A percentile compares a stretch with the other conserved stretches of the same genome.
phyloP scores from a whole-genome alignment of 805 yeast species.

The Lipomyces japonicus region DNA sequence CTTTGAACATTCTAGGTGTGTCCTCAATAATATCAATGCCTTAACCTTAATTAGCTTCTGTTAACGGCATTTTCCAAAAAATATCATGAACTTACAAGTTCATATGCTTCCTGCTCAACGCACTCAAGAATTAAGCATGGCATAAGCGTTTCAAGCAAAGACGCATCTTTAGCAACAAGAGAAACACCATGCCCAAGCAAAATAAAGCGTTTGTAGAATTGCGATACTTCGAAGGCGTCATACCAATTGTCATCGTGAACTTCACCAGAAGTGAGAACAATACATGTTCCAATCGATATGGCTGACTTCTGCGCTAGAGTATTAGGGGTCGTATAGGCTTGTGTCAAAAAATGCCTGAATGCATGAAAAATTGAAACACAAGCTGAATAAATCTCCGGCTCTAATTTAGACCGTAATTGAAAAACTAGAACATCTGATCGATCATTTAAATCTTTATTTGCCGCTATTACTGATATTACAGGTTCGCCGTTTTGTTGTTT shows the following conservation, averaged over 20 bases:
- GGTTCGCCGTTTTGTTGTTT: background rate
- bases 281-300: slow-evolving; percentile 19
- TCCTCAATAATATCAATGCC: slow-evolving; percentile 12
- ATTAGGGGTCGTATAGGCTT: slow-evolving; percentile 6
- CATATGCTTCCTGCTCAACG: slow-evolving; percentile 14
- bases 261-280: slow-evolving; percentile 16
- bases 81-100: slow-evolving; percentile 4
- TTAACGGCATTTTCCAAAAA: background rate
- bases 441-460: background rate
- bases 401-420: slow-evolving; percentile 3
- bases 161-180: slow-evolving; percentile 15
- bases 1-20: slow-evolving; percentile 7
- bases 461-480: background rate
- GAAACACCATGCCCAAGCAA: slow-evolving; percentile 25
- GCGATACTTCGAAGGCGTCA: slow-evolving; percentile 12
- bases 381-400: slow-evolving; percentile 10
- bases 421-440: background rate
- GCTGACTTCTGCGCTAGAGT: slow-evolving; percentile 21
- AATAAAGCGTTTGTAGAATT: slow-evolving; percentile 20
- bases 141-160: slow-evolving; percentile 4
- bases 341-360: slow-evolving; percentile 15
- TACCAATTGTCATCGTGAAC: slow-evolving; percentile 27
- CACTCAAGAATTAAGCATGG: slow-evolving; percentile 17
- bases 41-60: background rate
- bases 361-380: slow-evolving; percentile 16